Percentiles rank a stretch among this genome's conserved stretches.
Evolutionary conservation across 176 grass and related monocot genomes (phyloP).

Genomic region (Panicum miliaceum): DNA sequence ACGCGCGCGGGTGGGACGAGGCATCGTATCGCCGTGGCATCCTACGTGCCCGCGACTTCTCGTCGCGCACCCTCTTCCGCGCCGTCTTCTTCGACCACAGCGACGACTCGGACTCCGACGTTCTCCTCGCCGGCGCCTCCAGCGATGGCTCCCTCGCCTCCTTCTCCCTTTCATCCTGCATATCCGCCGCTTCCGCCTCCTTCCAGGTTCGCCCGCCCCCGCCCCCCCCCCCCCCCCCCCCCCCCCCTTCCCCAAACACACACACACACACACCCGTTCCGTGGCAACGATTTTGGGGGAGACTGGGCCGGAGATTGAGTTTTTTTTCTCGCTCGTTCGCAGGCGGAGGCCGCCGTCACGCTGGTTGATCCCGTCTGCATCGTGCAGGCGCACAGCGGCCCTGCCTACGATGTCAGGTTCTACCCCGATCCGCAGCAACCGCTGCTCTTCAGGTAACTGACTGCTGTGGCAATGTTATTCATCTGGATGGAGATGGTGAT

Average conservation of each 20-base stretch:
- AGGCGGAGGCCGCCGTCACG: conserved; percentile 1
- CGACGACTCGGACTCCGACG: conserved; percentile 52
- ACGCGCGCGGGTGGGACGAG: conserved; percentile 57
- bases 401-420: conserved; percentile 80
- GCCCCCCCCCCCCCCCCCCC: not conserved
- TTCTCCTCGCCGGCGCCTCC: conserved; percentile 67
- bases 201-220: conserved; percentile 4
- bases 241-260: not conserved
- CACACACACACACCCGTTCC: not conserved
- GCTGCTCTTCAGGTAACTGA: conserved; percentile 76
- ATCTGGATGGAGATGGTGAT: conserved; percentile 14
- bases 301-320: not conserved
- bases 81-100: conserved; percentile 65
- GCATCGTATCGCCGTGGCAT: conserved; percentile 67
- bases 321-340: not conserved
- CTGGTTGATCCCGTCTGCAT: conserved; percentile 60
- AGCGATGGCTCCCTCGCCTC: conserved; percentile 75
- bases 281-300: not conserved
- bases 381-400: conserved; percentile 77
- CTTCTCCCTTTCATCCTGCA: conserved; percentile 72
- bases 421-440: conserved; percentile 53
- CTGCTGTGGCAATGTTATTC: not conserved
- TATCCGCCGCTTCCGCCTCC: conserved; percentile 41
- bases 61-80: conserved; percentile 77
- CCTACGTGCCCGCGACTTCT: conserved; percentile 58